phyloP scores from a whole-genome alignment of 116 monocot genomes.

The Zostera marina region DNA sequence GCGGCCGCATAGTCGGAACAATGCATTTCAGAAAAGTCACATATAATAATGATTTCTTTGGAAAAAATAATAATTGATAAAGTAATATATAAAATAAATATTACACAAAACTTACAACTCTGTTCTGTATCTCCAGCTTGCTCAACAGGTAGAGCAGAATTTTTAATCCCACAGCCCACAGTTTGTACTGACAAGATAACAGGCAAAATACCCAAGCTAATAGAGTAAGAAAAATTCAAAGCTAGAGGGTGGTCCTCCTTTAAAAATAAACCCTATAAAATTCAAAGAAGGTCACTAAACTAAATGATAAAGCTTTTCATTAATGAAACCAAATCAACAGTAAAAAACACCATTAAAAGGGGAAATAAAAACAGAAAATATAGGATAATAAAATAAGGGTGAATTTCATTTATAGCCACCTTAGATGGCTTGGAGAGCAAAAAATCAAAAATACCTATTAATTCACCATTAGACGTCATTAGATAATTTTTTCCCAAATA shows the following conservation, averaged over 20 bases:
- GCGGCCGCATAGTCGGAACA: too few relatives aligned
- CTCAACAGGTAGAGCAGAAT: conserved; percentile 24
- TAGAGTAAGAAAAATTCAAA: conserved; percentile 57
- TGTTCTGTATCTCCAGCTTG: conserved; percentile 51
- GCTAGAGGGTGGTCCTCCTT: conserved; percentile 78
- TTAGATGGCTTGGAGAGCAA: too few relatives aligned
- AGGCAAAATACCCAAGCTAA: conserved; percentile 80
- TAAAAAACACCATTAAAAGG: too few relatives aligned
- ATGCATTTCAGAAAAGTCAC: not conserved
- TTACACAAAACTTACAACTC: conserved; percentile 38
- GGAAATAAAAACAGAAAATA: too few relatives aligned
- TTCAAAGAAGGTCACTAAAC: not conserved
- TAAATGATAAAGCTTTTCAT: too few relatives aligned
- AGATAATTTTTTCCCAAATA: too few relatives aligned
- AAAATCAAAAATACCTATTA: too few relatives aligned
- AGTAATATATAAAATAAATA: not conserved
- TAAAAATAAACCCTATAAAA: conserved; percentile 49
- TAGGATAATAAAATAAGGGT: too few relatives aligned
- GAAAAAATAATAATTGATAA: not conserved
- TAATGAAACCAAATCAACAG: too few relatives aligned
- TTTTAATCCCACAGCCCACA: conserved; percentile 77
- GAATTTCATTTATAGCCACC: too few relatives aligned
- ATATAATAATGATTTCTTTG: not conserved
- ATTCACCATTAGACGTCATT: too few relatives aligned
- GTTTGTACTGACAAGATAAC: conserved; percentile 53